A percentile compares a stretch with the other conserved stretches of the same genome.
Conservation (phyloP, 2,329 filamentous ascomycete genomes). For the Ophiobolus disseminans region DNA sequence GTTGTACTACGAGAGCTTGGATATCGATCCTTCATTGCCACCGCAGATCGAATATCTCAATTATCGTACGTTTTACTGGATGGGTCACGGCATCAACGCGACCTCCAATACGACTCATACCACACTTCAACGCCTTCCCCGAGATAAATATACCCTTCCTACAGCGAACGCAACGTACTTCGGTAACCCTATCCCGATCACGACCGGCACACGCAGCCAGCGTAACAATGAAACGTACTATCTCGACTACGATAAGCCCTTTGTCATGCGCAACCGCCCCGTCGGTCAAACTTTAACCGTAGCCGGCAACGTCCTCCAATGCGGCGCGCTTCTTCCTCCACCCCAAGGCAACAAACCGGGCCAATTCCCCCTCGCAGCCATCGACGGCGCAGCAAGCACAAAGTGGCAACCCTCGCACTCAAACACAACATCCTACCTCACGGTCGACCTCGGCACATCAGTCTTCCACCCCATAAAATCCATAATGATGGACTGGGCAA, state of each 20-base stretch:
- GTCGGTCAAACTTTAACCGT: slow-evolving; percentile 63
- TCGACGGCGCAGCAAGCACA: slow-evolving; percentile 71
- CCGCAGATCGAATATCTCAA: slow-evolving; percentile 68
- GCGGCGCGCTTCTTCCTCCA: slow-evolving; percentile 56
- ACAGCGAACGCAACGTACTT: slow-evolving; percentile 64
- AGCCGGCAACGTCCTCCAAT: slow-evolving; percentile 69
- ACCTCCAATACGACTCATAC: slow-evolving; percentile 71
- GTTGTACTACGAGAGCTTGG: slow-evolving; percentile 64
- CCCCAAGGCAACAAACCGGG: slow-evolving; percentile 60
- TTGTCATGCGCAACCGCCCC: slow-evolving; percentile 66
- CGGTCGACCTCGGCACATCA: slow-evolving; percentile 57
- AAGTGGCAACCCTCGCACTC: slow-evolving; percentile 68
- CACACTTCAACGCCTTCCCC: slow-evolving; percentile 60
- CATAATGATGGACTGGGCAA: slow-evolving; percentile 67
- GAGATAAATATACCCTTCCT: slow-evolving; percentile 51
- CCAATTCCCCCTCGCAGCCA: slow-evolving; percentile 72
- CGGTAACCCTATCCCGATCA: slow-evolving; percentile 64
- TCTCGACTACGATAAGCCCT: slow-evolving; percentile 55
- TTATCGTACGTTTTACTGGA: slow-evolving; percentile 71
- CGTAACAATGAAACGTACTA: slow-evolving; percentile 47
- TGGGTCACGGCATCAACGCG: slow-evolving; percentile 68
- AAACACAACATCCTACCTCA: slow-evolving; percentile 61
- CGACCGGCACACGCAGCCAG: slow-evolving; percentile 55
- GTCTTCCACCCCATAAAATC: slow-evolving; percentile 54
- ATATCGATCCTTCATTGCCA: slow-evolving; percentile 70